Evolutionary conservation across 768 basidiomycete genomes (phyloP).

Genomic region (Pleurotus djamor): DNA sequence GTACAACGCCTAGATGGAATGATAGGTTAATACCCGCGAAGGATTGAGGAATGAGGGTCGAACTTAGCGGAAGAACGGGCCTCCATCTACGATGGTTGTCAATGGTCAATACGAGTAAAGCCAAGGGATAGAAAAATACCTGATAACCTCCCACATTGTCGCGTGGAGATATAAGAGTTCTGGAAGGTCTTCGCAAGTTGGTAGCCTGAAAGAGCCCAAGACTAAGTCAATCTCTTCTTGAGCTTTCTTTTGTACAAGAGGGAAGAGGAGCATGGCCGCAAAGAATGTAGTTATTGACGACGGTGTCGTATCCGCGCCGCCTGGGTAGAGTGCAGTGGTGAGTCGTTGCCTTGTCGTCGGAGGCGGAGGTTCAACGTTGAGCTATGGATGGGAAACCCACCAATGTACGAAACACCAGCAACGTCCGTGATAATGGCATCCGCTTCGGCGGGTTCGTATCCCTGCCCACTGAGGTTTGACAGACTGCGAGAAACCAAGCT

Average conservation of each 20-base stretch:
- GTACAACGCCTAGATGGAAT: conserved; percentile 24
- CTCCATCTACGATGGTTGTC: not conserved
- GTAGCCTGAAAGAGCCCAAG: conserved; percentile 21
- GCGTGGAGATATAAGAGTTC: conserved; percentile 29
- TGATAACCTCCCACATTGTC: conserved; percentile 8
- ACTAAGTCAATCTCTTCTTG: conserved; percentile 28
- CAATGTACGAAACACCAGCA: not conserved
- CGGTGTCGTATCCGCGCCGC: conserved; percentile 14
- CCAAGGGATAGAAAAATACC: not conserved
- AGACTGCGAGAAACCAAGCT: not conserved
- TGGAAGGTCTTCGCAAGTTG: conserved; percentile 22
- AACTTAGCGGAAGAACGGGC: not conserved
- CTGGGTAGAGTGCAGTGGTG: conserved; percentile 24
- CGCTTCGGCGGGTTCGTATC: not conserved
- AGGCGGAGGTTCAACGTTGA: conserved; percentile 26
- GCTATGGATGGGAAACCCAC: conserved; percentile 14
- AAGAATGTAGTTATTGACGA: conserved; percentile 24
- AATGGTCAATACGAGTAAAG: conserved; percentile 3
- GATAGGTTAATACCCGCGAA: not conserved
- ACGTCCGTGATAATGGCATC: not conserved
- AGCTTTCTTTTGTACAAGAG: conserved; percentile 22
- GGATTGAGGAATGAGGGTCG: not conserved
- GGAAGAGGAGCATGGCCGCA: conserved; percentile 25
- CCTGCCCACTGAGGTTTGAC: not conserved
- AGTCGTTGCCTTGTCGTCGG: conserved; percentile 27